Base-by-base conservation (phyloP, 495 filamentous ascomycete genomes). In the Pseudevernia furfuracea region DNA sequence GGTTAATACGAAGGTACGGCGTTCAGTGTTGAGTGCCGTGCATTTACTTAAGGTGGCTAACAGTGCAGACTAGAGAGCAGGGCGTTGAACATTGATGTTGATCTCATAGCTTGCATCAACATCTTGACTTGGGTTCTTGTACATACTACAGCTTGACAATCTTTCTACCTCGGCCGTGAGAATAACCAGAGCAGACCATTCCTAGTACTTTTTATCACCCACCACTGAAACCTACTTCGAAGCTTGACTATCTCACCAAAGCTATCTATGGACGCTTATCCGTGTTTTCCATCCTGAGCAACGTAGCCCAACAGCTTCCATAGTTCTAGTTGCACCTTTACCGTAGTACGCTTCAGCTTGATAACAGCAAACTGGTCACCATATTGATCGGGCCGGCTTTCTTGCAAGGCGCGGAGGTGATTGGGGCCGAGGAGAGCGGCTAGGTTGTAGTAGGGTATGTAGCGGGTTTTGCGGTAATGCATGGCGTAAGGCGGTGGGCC, bases 221-320 rank as follows among this genome's bases (percentile, higher is more conserved):
- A 36, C 34, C 34, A 36, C 21, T 36, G 32, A 37, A 57, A 57
- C 25, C 55, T 19, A 46, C 43, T 9, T n/a, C 6, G 43, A 10
- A 49, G 11, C 46, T 28, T 15, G 15, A 15, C 9, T 28, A 25
- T 6, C 12, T 14, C 11, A 10, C 46, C 49, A 55, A 53, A 62
- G 1, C n/a, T 14, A n/a, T 21, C 1, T 41, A 32, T 9, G 37
- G 30, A 30, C 32, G n/a, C 38, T 9, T 19, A 58, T 21, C 38
- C 30, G 14, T n/a, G 43, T n/a, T 25, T n/a, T 57, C 25, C 19
- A 32, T 36, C 38, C 39, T 21, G 28, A 39, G 68, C 52, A n/a
- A 70, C 25, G 53, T 69, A 89, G 0, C 81, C 84, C 67, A 89
- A 82, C 21, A 92, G 69, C 68, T 84, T 87, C 88, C 89, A 90